A percentile compares a stretch with the other conserved stretches of the same genome.
Conservation (phyloP, 768 basidiomycete species). For the Termitomyces sp. region DNA sequence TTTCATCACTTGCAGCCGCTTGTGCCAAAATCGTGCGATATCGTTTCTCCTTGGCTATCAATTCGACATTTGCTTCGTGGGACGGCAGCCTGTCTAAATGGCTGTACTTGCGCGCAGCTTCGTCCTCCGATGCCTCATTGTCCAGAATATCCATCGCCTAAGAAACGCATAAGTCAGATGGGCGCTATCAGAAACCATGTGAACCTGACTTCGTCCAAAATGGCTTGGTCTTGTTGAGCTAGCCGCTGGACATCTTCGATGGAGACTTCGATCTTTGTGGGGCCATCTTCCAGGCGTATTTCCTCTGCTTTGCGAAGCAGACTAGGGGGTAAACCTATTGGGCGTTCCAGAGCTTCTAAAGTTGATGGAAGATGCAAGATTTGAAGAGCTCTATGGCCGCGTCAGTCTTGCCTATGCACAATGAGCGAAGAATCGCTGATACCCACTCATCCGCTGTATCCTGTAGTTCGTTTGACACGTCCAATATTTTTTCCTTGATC, state of each 20-base stretch:
- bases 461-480: constrained; percentile 59
- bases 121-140: constrained; percentile 83
- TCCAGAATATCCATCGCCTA: constrained; percentile 92
- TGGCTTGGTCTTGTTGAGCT: constrained; percentile 51
- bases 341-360: constrained; percentile 83
- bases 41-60: constrained; percentile 65
- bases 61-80: constrained; percentile 71
- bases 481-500: constrained; percentile 62
- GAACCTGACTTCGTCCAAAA: constrained; percentile 68
- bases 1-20: constrained; percentile 72
- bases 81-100: constrained; percentile 59
- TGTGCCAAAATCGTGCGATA: constrained; percentile 71
- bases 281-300: constrained; percentile 75
- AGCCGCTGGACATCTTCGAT: constrained; percentile 72
- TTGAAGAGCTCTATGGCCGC: constrained; percentile 51
- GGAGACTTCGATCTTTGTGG: constrained; percentile 62
- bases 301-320: constrained; percentile 83
- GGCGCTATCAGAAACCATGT: neutral
- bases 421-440: neutral
- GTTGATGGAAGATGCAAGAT: constrained; percentile 78
- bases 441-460: constrained; percentile 58
- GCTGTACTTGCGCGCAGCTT: constrained; percentile 53
- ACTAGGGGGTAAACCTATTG: constrained; percentile 85
- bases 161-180: neutral
- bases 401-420: neutral